A percentile compares a stretch with the other conserved stretches of the same genome.
These are phyloP conservation scores for Auxenochlorella protothecoides DNA, from an alignment of 139 green algal species.

Conservation along the genomic window DNA sequence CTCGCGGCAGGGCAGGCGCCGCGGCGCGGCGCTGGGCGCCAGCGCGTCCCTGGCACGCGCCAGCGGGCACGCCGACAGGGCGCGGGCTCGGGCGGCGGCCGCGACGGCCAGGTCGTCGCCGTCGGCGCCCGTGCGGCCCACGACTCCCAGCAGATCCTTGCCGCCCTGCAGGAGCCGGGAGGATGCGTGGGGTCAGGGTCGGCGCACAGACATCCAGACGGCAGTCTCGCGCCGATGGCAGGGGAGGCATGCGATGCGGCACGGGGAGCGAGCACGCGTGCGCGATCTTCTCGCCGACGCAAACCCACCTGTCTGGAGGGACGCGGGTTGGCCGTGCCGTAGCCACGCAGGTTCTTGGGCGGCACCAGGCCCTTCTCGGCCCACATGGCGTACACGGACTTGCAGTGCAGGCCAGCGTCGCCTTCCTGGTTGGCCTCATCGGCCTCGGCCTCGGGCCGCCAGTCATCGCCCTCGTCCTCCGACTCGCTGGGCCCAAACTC, in stretches of 20 bases:
- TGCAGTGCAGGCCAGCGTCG: constrained; percentile 7
- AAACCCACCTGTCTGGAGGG: too few species aligned
- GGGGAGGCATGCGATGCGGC: not conserved
- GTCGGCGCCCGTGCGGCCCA: not conserved
- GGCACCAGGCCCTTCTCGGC: constrained; percentile 12
- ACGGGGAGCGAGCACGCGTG: too few species aligned
- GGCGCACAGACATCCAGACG: not conserved
- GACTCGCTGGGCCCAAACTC: constrained; percentile 7
- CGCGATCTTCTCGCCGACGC: not conserved
- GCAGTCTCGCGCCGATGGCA: too few species aligned
- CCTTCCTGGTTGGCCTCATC: constrained; percentile 10
- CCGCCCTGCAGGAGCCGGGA: constrained; percentile 1
- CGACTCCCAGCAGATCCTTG: not conserved
- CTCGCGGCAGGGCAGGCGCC: constrained; percentile 71
- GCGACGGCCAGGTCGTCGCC: not conserved
- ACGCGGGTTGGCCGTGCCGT: too few species aligned
- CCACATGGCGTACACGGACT: constrained; percentile 15
- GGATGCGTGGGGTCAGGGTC: not conserved
- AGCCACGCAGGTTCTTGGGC: not conserved
- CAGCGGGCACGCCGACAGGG: constrained; percentile 12
- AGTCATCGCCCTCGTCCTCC: constrained; percentile 16
- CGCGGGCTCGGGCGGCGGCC: too few species aligned
- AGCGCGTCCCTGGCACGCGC: constrained; percentile 38
- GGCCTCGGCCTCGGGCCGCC: constrained; percentile 1
- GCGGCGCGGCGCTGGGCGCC: constrained; percentile 37